phyloP scores from a whole-genome alignment of 306 rosid species.

The Quercus parvula region DNA sequence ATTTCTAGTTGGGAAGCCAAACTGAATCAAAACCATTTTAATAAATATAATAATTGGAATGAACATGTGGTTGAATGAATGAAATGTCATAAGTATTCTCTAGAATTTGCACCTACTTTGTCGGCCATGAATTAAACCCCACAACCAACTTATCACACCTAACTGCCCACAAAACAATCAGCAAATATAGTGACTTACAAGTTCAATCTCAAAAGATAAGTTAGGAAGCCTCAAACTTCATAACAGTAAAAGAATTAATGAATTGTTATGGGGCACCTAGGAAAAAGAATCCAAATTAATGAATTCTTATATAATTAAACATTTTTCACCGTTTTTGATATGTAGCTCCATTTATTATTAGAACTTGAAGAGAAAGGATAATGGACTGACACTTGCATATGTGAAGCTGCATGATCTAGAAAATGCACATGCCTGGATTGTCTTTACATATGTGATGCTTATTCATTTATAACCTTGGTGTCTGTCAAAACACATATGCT shows the following conservation, averaged over 20 bases:
- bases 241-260: neutral
- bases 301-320: neutral
- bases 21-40: too few species aligned
- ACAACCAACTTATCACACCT: neutral
- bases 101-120: constrained; percentile 6
- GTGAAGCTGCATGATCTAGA: neutral
- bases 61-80: too few species aligned
- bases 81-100: neutral
- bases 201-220: neutral
- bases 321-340: neutral
- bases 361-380: neutral
- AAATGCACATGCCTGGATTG: neutral
- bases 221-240: neutral
- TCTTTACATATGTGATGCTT: neutral
- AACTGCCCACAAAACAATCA: neutral
- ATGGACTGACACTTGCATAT: too few species aligned
- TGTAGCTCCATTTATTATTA: neutral
- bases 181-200: neutral
- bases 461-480: neutral
- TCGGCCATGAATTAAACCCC: constrained; percentile 7
- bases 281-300: neutral
- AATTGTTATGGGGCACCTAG: neutral
- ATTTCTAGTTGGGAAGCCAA: too few species aligned
- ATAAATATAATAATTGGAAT: too few species aligned
- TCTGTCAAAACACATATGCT: neutral